Evolutionary conservation across 2,329 filamentous ascomycete species (phyloP).

Genomic region (Penicillium sp.): DNA sequence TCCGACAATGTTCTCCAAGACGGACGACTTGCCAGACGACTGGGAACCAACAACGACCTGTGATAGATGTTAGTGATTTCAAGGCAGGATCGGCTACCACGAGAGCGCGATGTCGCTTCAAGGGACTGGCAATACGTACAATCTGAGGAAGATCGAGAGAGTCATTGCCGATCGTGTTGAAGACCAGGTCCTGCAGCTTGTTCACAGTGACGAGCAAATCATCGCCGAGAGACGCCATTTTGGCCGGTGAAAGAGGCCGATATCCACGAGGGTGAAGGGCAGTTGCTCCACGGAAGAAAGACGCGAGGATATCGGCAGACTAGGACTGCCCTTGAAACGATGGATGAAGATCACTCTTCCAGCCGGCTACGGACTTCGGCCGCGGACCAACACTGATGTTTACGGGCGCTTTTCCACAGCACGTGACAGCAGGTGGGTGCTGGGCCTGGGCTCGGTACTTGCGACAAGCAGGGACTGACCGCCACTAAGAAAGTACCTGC

Average conservation of each 20-base stretch:
- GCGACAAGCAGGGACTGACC: too few relatives aligned
- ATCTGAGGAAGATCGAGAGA: slow-evolving; percentile 97
- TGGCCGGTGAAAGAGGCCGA: neutral
- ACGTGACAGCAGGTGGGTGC: slow-evolving; percentile 11
- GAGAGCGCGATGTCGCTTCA: neutral
- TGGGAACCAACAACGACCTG: slow-evolving; percentile 98
- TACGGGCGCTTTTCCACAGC: slow-evolving; percentile 16
- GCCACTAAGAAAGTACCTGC: too few relatives aligned
- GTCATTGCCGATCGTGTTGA: slow-evolving; percentile 99
- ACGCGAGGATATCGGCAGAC: slow-evolving; percentile 4
- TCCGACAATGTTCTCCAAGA: slow-evolving; percentile 97
- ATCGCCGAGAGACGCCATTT: slow-evolving; percentile 91
- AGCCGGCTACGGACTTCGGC: slow-evolving; percentile 7
- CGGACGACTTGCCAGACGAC: slow-evolving; percentile 96
- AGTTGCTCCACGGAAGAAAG: neutral
- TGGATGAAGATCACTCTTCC: slow-evolving; percentile 14
- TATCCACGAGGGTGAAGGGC: neutral
- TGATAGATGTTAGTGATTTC: slow-evolving; percentile 9
- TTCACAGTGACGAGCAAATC: slow-evolving; percentile 94
- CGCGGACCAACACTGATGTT: slow-evolving; percentile 14
- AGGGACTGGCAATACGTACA: slow-evolving; percentile 51
- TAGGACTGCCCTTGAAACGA: slow-evolving; percentile 9
- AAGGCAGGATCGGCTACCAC: slow-evolving; percentile 8
- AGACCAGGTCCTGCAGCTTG: slow-evolving; percentile 96
- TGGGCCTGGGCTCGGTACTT: too few relatives aligned